Conservation (phyloP, 2,329 filamentous ascomycete genomes). For the Graphilbum fragrans region DNA sequence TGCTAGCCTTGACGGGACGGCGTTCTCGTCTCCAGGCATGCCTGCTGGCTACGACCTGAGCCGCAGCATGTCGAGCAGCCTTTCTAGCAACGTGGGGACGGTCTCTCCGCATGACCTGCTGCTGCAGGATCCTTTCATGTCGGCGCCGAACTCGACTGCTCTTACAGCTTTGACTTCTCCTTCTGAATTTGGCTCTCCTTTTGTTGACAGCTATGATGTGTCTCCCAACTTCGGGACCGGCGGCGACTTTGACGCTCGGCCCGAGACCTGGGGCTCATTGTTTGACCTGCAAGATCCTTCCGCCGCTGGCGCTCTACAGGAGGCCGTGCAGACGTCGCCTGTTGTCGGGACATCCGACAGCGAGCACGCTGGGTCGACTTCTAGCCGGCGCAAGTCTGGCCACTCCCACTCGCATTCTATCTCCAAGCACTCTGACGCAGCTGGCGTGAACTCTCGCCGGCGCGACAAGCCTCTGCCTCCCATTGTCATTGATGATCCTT, state of each 20-base stretch:
- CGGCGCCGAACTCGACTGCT: slow-evolving; percentile 69
- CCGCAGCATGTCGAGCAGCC: slow-evolving; percentile 29
- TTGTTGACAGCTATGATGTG: slow-evolving; percentile 61
- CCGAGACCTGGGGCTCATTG: slow-evolving; percentile 59
- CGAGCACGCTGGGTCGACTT: slow-evolving; percentile 28
- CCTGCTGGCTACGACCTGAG: slow-evolving; percentile 38
- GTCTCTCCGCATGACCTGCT: slow-evolving; percentile 76
- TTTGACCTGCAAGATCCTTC: slow-evolving; percentile 42
- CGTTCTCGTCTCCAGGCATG: slow-evolving; percentile 42
- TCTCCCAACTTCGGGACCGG: slow-evolving; percentile 62
- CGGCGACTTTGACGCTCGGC: slow-evolving; percentile 38
- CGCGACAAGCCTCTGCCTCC: slow-evolving; percentile 71
- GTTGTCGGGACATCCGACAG: slow-evolving; percentile 22
- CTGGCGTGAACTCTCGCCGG: slow-evolving; percentile 61
- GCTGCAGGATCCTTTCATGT: slow-evolving; percentile 56
- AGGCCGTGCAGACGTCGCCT: slow-evolving; percentile 17
- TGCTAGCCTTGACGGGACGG: slow-evolving; percentile 37
- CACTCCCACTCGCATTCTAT: slow-evolving; percentile 25
- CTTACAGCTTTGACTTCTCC: slow-evolving; percentile 81
- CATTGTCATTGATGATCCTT: slow-evolving; percentile 63
- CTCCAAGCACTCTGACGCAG: slow-evolving; percentile 52
- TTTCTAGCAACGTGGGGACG: slow-evolving; percentile 49
- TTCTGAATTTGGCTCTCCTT: slow-evolving; percentile 67
- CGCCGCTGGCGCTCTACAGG: slow-evolving; percentile 4
- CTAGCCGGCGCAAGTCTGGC: slow-evolving; percentile 34